Percentiles rank a stretch among this genome's conserved stretches.
phyloP scores from a whole-genome alignment of 306 rosid species.

The Acacia confusa region DNA sequence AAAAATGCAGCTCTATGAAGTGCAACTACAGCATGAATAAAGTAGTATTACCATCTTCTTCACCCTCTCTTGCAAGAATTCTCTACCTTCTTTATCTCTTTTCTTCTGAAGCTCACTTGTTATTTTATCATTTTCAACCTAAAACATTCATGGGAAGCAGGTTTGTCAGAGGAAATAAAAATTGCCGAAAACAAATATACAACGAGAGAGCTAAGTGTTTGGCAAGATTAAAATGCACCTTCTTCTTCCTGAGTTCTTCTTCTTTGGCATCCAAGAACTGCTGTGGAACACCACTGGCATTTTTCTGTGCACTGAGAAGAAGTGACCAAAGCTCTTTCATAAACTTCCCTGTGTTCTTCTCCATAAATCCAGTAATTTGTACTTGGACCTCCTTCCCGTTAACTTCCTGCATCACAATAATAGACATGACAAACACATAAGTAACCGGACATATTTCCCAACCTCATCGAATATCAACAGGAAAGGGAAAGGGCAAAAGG shows the following conservation, averaged over 20 bases:
- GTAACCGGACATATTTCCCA: neutral
- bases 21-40: slow-evolving; percentile 70
- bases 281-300: slow-evolving; percentile 95
- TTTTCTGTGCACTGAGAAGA: slow-evolving; percentile 90
- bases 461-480: neutral
- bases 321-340: slow-evolving; percentile 96
- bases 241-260: slow-evolving; percentile 79
- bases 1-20: slow-evolving; percentile 55
- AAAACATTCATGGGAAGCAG: slow-evolving; percentile 35
- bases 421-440: neutral
- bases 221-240: slow-evolving; percentile 47
- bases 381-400: slow-evolving; percentile 94
- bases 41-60: slow-evolving; percentile 79
- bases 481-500: neutral
- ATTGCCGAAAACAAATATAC: neutral
- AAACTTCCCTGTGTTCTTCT: slow-evolving; percentile 90
- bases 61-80: slow-evolving; percentile 62
- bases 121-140: slow-evolving; percentile 84
- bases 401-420: slow-evolving; percentile 55
- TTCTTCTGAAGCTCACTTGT: slow-evolving; percentile 82
- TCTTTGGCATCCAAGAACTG: slow-evolving; percentile 95
- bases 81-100: slow-evolving; percentile 80
- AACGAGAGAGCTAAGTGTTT: slow-evolving; percentile 15
- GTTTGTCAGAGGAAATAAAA: slow-evolving; percentile 4
- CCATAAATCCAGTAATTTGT: slow-evolving; percentile 97